Base-by-base conservation (phyloP, 129 eudicot genomes). In the Ambrosia trifida region DNA sequence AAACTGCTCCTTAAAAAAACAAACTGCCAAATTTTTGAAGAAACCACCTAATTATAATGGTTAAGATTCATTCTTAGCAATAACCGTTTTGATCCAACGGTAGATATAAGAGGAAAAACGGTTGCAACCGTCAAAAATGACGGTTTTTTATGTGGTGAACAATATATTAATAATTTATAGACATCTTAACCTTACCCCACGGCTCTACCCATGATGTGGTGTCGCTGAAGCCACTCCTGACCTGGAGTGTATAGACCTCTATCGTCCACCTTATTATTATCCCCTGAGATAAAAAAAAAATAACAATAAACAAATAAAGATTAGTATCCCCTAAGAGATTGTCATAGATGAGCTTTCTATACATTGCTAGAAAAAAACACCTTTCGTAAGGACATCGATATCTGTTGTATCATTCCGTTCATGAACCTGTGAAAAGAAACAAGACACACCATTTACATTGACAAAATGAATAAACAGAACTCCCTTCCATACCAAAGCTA, bases 191-290 rank as follows among this genome's bases (percentile, higher is more conserved):
- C 73, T 73, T 91, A 92, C 98, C 98, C 98, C 11, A 86, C 77
- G 72, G 98, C 98, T 89, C 89, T 89, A 57, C 98, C 98, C 87
- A 85, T 83, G 45, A 92, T 85, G 72, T 92, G 95, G n/a, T 85
- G 82, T 41, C 75, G 78, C 18, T 89, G 80, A 46, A 92, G 87
- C 95, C 96, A 92, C 64, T 33, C 83, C 89, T 92, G 96, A 73
- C 91, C 95, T 41, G 80, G 88, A 7, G 95, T 91, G 33, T 89
- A 92, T 44, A 92, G 47, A 36, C 45, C 59, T 61, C 85, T 76
- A 64, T 92, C 98, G 68, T 92, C 95, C 16, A 8, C 79, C 0
- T 40, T 35, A 63, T 89, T 92, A 66, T 82, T 85, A 77, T 89
- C 98, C 65, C 98, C 98, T 86, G 84, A 41, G 13, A 72, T 38